Evolutionary conservation across 106 monocot genomes (phyloP).

Genomic region (Ottelia alismoides): DNA sequence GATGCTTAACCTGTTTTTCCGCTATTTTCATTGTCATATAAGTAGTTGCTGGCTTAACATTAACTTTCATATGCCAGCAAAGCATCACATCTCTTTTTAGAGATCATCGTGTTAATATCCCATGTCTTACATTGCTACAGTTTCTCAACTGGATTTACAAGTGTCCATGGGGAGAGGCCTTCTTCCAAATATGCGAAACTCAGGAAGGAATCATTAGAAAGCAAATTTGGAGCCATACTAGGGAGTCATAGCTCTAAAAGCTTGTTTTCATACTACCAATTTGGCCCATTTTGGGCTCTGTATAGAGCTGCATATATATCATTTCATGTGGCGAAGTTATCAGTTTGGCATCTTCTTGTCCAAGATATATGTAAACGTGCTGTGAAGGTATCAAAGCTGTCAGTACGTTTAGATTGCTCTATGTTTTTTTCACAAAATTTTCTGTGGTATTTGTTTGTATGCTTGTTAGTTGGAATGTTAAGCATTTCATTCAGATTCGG

Average conservation of each 20-base stretch:
- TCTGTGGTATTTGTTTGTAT: too few species aligned
- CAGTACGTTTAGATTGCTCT: too few species aligned
- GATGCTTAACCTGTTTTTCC: too few species aligned
- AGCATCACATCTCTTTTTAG: too few species aligned
- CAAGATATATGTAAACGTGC: slow-evolving; percentile 60
- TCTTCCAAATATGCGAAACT: slow-evolving; percentile 80
- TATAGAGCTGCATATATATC: slow-evolving; percentile 80
- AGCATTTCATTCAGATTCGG: too few species aligned
- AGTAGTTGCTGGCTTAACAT: too few species aligned
- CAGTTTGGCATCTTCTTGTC: slow-evolving; percentile 63
- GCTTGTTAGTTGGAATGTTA: too few species aligned
- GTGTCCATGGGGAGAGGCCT: slow-evolving; percentile 72
- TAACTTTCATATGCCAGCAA: too few species aligned
- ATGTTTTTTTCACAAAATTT: too few species aligned
- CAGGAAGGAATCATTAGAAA: slow-evolving; percentile 79
- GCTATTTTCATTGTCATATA: too few species aligned
- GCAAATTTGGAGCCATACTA: slow-evolving; percentile 65
- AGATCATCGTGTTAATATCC: too few species aligned
- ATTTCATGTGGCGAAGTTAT: slow-evolving; percentile 64
- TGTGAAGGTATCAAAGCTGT: slow-evolving; percentile 55
- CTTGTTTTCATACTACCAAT: slow-evolving; percentile 39
- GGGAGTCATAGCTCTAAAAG: slow-evolving; percentile 49
- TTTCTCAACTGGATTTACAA: slow-evolving; percentile 58
- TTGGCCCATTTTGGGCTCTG: slow-evolving; percentile 79
- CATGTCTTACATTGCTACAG: too few species aligned